Evolutionary conservation across 2,329 filamentous ascomycete species (phyloP).

Genomic region (Penicillium rolfsii): DNA sequence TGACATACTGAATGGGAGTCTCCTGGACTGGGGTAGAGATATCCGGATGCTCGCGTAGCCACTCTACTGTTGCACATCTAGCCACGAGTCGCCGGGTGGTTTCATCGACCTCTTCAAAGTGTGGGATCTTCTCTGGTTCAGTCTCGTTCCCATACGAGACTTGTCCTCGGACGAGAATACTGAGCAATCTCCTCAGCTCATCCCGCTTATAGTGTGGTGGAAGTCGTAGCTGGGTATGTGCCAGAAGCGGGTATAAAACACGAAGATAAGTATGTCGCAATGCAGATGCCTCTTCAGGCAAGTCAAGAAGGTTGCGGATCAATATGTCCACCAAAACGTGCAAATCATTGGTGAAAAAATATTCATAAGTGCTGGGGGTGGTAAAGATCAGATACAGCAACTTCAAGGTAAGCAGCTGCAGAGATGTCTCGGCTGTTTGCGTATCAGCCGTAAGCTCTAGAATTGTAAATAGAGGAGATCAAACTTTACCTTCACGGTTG

Average conservation of each 20-base stretch:
- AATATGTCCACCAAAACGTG: conserved; percentile 94
- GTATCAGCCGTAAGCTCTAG: neutral
- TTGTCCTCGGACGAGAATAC: conserved; percentile 70
- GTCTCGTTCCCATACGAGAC: conserved; percentile 61
- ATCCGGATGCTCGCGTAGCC: conserved; percentile 41
- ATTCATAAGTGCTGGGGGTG: conserved; percentile 87
- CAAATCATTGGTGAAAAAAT: conserved; percentile 98
- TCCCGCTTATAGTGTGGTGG: conserved; percentile 90
- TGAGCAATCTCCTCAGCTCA: conserved; percentile 77
- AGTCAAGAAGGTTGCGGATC: conserved; percentile 91
- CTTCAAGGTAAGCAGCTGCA: conserved; percentile 95
- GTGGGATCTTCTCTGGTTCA: conserved; percentile 50
- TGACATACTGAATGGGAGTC: conserved; percentile 13
- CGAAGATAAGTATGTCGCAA: conserved; percentile 93
- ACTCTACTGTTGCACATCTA: conserved; percentile 52
- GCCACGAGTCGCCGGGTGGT: conserved; percentile 53
- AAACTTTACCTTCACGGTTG: conserved; percentile 73
- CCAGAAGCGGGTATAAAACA: conserved; percentile 85
- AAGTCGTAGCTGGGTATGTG: conserved; percentile 85
- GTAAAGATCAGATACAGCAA: conserved; percentile 94
- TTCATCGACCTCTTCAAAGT: conserved; percentile 56
- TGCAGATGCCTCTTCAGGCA: conserved; percentile 74
- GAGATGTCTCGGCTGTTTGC: conserved; percentile 72
- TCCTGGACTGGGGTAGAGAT: conserved; percentile 20
- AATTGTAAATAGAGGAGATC: neutral